Base-by-base conservation (phyloP, 192 early-diverging fungal species). In the Allomyces macrogynus region DNA sequence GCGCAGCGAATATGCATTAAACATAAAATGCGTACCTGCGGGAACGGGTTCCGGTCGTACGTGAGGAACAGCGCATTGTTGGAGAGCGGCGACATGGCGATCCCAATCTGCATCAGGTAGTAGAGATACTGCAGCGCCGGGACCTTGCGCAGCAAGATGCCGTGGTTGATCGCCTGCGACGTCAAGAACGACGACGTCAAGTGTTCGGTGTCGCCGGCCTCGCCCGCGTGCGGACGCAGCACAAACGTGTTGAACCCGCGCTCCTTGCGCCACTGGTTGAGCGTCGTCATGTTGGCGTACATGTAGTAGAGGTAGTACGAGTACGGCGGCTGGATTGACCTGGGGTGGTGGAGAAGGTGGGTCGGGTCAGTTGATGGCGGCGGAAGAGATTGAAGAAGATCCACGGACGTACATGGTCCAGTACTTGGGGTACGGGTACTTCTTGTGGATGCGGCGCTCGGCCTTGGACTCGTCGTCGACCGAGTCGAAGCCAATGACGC, bases 21-120 rank as follows among this genome's bases (percentile, higher is more conserved):
- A n/a, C n/a, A n/a, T n/a, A 2, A 40, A 40, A 40, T 40, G 32
- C 32, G 32, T 40, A 40, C 32, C 32, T 40, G 71, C 63, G 87
- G 80, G 67, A 97, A 88, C 1, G 91, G 91, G 70, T 97, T 93
- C 65, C 91, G 80, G 73, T 97, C 91, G 69, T 90, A 93, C n/a
- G 85, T 87, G 61, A 97, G 74, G 70, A 97, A 97, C 27, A 97
- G 76, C 5, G 93, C 91, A 71, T 97, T 97, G 80, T 97, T 97
- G 27, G 91, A 93, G 3, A 97, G 79, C 24, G 93, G 93, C 14
- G 89, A 91, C 93, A 97, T 94, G 66, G 93, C 91, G 68, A 97
- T 87, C 18, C 90, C 91, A 60, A 97, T 91, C 68, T 97, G 93
- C 71, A 91, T 86, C 64, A 97, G 71, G 68, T 97, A 97, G 75